A percentile compares a stretch with the other conserved stretches of the same genome.
Conservation (phyloP, 2,329 filamentous ascomycete species). For the Epichloe amarillans region DNA sequence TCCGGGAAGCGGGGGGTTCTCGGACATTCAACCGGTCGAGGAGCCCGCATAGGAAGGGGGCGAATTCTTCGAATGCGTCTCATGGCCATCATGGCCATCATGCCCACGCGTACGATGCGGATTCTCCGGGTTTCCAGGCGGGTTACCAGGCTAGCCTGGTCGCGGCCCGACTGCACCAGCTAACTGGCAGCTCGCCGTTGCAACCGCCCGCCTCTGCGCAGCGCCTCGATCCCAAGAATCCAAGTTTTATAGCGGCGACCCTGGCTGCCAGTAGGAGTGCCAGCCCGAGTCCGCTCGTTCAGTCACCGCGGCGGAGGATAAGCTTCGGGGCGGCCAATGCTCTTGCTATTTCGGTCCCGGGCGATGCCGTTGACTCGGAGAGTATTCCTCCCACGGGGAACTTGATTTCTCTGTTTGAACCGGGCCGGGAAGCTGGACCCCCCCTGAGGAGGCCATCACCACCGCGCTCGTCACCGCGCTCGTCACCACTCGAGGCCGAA, state of each 20-base stretch:
- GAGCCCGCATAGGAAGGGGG: background rate
- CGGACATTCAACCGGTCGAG: conserved; percentile 17
- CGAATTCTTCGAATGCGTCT: conserved; percentile 1
- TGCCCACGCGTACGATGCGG: conserved; percentile 6
- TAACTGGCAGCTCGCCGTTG: conserved; percentile 6
- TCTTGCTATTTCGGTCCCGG: conserved; percentile 7
- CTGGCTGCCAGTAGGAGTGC: conserved; percentile 41
- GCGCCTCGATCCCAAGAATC: conserved; percentile 31
- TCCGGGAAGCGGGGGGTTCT: conserved; percentile 20
- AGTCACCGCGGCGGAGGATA: conserved; percentile 15
- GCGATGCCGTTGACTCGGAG: conserved; percentile 31
- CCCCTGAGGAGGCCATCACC: conserved; percentile 19
- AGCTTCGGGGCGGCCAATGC: conserved; percentile 19
- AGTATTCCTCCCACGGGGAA: conserved; percentile 49
- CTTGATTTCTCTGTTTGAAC: conserved; percentile 58
- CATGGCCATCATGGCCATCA: background rate
- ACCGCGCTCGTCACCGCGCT: conserved; percentile 1
- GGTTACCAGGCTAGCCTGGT: conserved; percentile 6
- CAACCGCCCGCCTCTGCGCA: background rate
- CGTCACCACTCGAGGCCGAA: background rate
- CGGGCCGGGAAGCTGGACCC: conserved; percentile 22
- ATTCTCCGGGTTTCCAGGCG: background rate
- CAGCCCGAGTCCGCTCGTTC: conserved; percentile 20
- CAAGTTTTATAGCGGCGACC: conserved; percentile 44
- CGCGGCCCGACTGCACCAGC: conserved; percentile 14